Evolutionary conservation across 306 rosid genomes (phyloP).

Genomic region (Cicer chorassanicum): DNA sequence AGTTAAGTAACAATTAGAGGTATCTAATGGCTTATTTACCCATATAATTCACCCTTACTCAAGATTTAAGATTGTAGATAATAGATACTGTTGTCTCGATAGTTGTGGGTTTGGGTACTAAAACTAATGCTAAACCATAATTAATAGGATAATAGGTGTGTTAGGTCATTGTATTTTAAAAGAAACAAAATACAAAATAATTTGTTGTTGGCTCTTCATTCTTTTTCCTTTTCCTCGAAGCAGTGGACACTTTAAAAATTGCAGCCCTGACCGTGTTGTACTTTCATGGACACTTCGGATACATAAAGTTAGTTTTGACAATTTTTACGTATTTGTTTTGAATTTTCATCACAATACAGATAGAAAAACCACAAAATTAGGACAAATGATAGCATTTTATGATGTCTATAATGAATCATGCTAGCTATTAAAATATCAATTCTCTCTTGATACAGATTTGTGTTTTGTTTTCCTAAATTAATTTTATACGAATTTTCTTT

Average conservation of each 20-base stretch:
- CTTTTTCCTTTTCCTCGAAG: conserved; percentile 6
- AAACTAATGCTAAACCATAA: background rate
- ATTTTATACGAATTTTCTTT: background rate
- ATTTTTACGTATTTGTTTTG: background rate
- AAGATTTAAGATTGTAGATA: background rate
- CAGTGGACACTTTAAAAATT: background rate
- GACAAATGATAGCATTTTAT: background rate
- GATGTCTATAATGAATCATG: conserved; percentile 1
- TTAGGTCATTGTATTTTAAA: background rate
- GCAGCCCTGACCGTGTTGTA: background rate
- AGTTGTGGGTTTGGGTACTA: background rate
- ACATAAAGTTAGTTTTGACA: background rate
- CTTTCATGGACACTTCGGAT: background rate
- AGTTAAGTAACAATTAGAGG: background rate
- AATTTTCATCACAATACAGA: background rate
- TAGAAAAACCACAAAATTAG: conserved; percentile 1
- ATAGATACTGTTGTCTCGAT: background rate
- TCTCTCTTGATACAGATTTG: background rate
- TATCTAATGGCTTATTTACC: background rate
- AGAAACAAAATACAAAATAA: conserved; percentile 14
- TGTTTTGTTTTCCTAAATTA: background rate
- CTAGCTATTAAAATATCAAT: background rate
- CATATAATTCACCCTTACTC: background rate
- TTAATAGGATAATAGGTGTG: background rate
- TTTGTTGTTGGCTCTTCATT: background rate